phyloP scores from a whole-genome alignment of 1,284 basidiomycete genomes.

The Puccinia polysora region DNA sequence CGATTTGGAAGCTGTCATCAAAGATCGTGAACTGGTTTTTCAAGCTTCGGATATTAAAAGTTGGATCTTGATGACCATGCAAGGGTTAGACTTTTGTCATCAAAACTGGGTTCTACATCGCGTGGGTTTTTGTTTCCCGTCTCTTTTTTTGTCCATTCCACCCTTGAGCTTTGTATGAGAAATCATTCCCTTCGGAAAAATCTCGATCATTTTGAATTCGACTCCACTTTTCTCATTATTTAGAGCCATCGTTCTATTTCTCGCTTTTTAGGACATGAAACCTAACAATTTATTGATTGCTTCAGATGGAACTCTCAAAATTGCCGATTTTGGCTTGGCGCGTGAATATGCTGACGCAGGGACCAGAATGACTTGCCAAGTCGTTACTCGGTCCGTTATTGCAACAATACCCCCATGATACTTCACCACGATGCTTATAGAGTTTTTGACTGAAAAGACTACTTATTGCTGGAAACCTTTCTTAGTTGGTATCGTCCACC shows the following conservation, averaged over 20 bases:
- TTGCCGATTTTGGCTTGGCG: constrained; percentile 98
- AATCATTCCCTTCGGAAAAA: not conserved
- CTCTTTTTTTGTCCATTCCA: not conserved
- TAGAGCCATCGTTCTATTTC: constrained; percentile 97
- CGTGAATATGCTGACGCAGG: constrained; percentile 89
- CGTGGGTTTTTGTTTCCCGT: constrained; percentile 57
- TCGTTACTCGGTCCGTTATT: constrained; percentile 75
- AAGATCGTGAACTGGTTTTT: constrained; percentile 84
- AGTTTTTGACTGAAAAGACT: not conserved
- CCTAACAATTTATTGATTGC: constrained; percentile 97
- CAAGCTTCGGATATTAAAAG: constrained; percentile 93
- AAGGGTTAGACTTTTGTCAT: constrained; percentile 95
- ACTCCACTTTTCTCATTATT: constrained; percentile 65
- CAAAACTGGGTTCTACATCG: constrained; percentile 88
- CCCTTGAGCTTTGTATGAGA: not conserved
- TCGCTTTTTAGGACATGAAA: constrained; percentile 87
- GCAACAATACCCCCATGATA: too few relatives aligned
- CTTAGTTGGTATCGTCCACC: constrained; percentile 96
- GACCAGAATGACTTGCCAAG: constrained; percentile 94
- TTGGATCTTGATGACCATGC: constrained; percentile 97
- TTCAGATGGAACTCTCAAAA: constrained; percentile 82
- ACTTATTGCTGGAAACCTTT: not conserved
- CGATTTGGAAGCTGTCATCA: constrained; percentile 96
- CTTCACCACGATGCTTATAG: not conserved
- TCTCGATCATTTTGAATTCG: constrained; percentile 9